Base-by-base conservation (phyloP, 2,329 filamentous ascomycete genomes). In the Tolypocladium paradoxum region DNA sequence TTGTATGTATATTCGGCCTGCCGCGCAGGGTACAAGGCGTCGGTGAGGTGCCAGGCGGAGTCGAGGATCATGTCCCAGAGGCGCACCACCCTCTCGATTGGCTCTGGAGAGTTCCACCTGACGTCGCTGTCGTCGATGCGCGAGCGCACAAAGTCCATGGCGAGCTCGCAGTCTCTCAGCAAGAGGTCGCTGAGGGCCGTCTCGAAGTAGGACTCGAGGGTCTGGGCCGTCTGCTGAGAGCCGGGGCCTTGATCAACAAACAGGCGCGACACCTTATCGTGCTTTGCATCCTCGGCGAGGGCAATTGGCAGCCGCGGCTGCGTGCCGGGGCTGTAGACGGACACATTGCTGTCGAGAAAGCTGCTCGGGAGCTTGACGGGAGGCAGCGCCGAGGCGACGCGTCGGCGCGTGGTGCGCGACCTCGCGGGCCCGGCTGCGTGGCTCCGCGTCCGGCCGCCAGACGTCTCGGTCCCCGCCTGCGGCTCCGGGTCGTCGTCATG, bases 331-430 rank as follows among this genome's bases (percentile, higher is more conserved):
- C 58, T 31, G 49, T 63, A 61, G 27, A 66, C 53, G 14, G 56
- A 62, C 38, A 87, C 73, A 52, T 78, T 78, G 22, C 70, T 65
- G 38, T 76, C 67, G 51, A 81, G 65, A 56, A 87, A 87, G 66
- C 73, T 77, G 53, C 73, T 66, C 0, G 84, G 82, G 16, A 87
- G 68, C 49, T 75, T 70, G 24, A 81, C 68, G 2, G 74, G 70
- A n/a, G 79, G 79, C 12, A 81, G 58, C 46, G 71, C 70, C 29
- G 70, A 67, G 35, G 68, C 65, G 34, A 61, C 63, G 43, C 65
- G 60, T 51, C 64, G 64, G 51, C 69, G 64, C 53, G 65, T 56
- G 50, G 64, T 61, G 33, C 68, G 66, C 53, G 59, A 63, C 56
- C 65, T 67, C 60, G 62, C 48, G 31, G 62, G 60, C 38, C 59